Conservation (phyloP, 805 yeast species). For the Monosporozyma aerobia region DNA sequence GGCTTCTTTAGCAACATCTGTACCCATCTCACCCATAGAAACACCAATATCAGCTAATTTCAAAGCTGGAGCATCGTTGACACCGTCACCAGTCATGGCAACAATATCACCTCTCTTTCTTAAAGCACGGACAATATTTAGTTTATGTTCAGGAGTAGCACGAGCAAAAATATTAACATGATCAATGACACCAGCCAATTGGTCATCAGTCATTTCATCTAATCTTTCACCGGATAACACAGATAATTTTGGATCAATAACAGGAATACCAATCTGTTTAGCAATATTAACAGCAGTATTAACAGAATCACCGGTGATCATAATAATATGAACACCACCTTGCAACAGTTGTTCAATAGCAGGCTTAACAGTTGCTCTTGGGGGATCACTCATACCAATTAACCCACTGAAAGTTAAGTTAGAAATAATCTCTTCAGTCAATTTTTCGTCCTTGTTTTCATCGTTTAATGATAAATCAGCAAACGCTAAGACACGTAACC, state of each 20-base stretch:
- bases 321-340: constrained; percentile 95
- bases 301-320: constrained; percentile 95
- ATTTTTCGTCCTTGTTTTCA: constrained; percentile 20
- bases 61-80: constrained; percentile 96
- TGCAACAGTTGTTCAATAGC: constrained; percentile 69
- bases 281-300: constrained; percentile 83
- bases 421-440: constrained; percentile 37
- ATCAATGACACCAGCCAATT: constrained; percentile 64
- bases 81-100: constrained; percentile 99
- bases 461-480: constrained; percentile 42
- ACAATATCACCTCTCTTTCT: constrained; percentile 90
- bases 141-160: constrained; percentile 91
- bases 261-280: constrained; percentile 80
- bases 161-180: constrained; percentile 87
- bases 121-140: constrained; percentile 79
- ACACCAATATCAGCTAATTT: constrained; percentile 94
- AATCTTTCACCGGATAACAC: constrained; percentile 81
- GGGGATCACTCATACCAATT: constrained; percentile 96
- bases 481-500: constrained; percentile 77
- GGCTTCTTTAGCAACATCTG: constrained; percentile 97
- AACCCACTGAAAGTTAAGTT: constrained; percentile 75
- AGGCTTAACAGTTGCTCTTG: constrained; percentile 73
- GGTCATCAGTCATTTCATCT: constrained; percentile 63
- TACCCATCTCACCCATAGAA: constrained; percentile 88
- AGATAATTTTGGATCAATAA: constrained; percentile 49